Conservation (phyloP, 495 filamentous ascomycete genomes). For the Xanthoparmelia taractica region DNA sequence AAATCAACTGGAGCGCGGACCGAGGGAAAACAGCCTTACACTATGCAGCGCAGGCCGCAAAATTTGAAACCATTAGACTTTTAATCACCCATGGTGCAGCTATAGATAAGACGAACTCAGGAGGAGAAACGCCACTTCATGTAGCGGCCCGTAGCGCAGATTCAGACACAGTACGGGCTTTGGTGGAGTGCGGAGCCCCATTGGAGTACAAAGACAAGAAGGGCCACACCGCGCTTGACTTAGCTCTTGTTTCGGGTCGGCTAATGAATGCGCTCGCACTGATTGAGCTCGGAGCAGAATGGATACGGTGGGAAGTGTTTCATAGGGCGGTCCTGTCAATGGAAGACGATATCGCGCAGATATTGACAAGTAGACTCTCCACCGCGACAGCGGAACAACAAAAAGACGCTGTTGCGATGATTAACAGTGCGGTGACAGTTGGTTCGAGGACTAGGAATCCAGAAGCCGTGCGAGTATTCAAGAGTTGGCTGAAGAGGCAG, state of each 20-base stretch:
- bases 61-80: neutral
- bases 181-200: neutral
- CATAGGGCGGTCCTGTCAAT: too few species aligned
- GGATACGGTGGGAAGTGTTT: neutral
- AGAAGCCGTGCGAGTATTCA: neutral
- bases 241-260: fast-evolving
- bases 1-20: neutral
- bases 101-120: neutral
- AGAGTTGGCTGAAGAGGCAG: neutral
- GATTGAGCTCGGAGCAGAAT: neutral
- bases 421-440: neutral
- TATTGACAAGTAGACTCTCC: neutral
- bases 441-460: neutral
- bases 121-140: neutral
- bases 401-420: neutral
- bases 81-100: neutral
- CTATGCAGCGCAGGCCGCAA: neutral
- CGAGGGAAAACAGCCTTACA: neutral
- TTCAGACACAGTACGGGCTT: neutral
- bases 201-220: neutral
- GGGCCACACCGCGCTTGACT: neutral
- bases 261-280: neutral
- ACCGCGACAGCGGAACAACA: neutral
- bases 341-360: too few species aligned
- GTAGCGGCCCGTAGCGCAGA: neutral